Conservation (phyloP, 2,329 filamentous ascomycete genomes). For the Cladosporium halotolerans region DNA sequence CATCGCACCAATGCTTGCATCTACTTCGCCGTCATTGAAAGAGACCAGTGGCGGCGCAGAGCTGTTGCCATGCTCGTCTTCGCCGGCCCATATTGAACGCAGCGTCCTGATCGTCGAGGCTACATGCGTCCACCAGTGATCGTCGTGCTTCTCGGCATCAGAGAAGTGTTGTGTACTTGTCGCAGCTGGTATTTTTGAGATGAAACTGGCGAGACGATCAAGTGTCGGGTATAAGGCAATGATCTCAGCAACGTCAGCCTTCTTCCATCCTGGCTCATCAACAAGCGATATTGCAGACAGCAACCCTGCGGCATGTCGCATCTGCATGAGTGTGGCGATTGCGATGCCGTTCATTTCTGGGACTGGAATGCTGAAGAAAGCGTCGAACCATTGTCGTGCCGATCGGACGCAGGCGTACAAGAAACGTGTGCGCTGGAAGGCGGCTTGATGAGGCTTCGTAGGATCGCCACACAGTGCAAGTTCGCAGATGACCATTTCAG, state of each 20-base stretch:
- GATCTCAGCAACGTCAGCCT: not conserved
- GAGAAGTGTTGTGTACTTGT: not conserved
- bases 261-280: constrained; percentile 6
- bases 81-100: not conserved
- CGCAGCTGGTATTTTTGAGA: not conserved
- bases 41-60: not conserved
- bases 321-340: constrained; percentile 1
- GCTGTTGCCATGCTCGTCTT: not conserved
- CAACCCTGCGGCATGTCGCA: not conserved
- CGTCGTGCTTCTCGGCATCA: not conserved
- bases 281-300: not conserved
- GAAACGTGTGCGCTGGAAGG: not conserved
- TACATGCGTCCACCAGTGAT: constrained; percentile 4
- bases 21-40: not conserved
- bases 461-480: not conserved
- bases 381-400: not conserved
- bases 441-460: not conserved
- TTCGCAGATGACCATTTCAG: not conserved
- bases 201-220: not conserved
- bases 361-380: not conserved
- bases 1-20: not conserved
- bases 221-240: not conserved
- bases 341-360: constrained; percentile 1
- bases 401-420: constrained; percentile 2
- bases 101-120: not conserved